These are phyloP conservation scores for Ascochyta fabae DNA, from an alignment of 2,329 filamentous ascomycete genomes.

Conservation along the genomic window DNA sequence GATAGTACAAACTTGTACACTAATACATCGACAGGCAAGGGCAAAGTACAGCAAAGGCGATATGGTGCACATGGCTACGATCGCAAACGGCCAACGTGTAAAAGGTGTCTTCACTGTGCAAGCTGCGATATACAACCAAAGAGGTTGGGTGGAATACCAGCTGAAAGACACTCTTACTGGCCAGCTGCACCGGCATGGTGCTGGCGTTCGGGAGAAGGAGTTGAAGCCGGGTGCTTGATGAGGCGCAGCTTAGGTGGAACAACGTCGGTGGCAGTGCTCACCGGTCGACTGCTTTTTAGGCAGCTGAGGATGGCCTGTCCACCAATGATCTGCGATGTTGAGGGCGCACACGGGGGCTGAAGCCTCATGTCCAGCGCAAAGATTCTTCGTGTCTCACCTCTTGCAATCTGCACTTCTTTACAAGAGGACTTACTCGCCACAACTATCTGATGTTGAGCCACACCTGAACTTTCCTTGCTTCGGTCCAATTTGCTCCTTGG, in stretches of 20 bases:
- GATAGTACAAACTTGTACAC: background rate
- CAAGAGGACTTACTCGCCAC: constrained; percentile 35
- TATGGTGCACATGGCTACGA: constrained; percentile 36
- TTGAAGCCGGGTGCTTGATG: constrained; percentile 17
- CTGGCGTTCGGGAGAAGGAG: constrained; percentile 40
- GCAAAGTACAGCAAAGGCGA: constrained; percentile 33
- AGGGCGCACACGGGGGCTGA: constrained; percentile 21
- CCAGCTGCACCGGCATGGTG: constrained; percentile 29
- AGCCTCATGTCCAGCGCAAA: background rate
- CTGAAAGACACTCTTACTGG: constrained; percentile 23
- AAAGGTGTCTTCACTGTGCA: constrained; percentile 35
- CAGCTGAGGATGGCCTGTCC: constrained; percentile 22
- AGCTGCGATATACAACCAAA: constrained; percentile 16
- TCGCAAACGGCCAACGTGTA: constrained; percentile 22
- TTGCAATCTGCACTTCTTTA: background rate
- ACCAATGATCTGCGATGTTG: constrained; percentile 30
- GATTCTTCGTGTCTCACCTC: no score
- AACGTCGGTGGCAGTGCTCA: constrained; percentile 32
- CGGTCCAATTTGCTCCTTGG: constrained; percentile 4
- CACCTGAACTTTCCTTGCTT: constrained; percentile 15
- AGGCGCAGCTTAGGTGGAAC: constrained; percentile 1
- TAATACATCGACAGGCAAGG: constrained; percentile 24
- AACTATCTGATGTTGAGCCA: constrained; percentile 29
- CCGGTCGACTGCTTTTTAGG: constrained; percentile 16
- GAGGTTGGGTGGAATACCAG: constrained; percentile 40